Percentiles rank a stretch among this genome's conserved stretches.
Evolutionary conservation across 2,329 filamentous ascomycete species (phyloP).

Genomic region (Exophiala sp.): DNA sequence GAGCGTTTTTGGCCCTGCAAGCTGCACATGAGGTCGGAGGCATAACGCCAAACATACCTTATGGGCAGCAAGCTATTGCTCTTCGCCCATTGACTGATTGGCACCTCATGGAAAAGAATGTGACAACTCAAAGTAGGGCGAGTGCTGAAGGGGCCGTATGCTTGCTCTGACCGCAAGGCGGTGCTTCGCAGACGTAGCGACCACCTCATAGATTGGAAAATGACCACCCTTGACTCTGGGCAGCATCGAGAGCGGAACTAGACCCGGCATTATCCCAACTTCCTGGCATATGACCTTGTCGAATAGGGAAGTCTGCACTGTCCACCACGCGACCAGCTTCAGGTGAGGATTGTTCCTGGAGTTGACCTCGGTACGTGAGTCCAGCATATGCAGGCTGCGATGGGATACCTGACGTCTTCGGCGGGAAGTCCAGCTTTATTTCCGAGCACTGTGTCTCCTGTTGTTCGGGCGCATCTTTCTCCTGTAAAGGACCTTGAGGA

Average conservation of each 20-base stretch:
- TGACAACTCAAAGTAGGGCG: conserved; percentile 29
- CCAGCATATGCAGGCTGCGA: neutral
- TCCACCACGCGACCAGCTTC: neutral
- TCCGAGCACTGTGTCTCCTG: neutral
- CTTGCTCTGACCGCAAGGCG: neutral
- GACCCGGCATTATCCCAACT: conserved; percentile 11
- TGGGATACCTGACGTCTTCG: neutral
- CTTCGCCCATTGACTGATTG: conserved; percentile 30
- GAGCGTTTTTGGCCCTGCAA: conserved; percentile 15
- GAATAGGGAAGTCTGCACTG: neutral
- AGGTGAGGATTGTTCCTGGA: neutral
- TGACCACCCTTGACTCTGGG: conserved; percentile 26
- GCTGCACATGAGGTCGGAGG: conserved; percentile 13
- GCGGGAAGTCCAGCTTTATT: no score
- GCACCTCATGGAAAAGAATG: conserved; percentile 28
- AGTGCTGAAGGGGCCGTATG: neutral
- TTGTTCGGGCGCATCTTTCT: neutral
- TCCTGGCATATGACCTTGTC: conserved; percentile 7
- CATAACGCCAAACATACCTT: conserved; percentile 23
- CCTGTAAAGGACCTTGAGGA: neutral
- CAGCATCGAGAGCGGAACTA: conserved; percentile 18
- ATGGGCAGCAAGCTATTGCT: conserved; percentile 20
- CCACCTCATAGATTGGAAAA: conserved; percentile 16
- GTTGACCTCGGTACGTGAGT: neutral
- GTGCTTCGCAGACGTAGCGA: no score